Evolutionary conservation across 2,329 filamentous ascomycete species (phyloP), one percentile per base, ranked within the genome.

Genomic region (Pestalotiopsis sp.): DNA sequence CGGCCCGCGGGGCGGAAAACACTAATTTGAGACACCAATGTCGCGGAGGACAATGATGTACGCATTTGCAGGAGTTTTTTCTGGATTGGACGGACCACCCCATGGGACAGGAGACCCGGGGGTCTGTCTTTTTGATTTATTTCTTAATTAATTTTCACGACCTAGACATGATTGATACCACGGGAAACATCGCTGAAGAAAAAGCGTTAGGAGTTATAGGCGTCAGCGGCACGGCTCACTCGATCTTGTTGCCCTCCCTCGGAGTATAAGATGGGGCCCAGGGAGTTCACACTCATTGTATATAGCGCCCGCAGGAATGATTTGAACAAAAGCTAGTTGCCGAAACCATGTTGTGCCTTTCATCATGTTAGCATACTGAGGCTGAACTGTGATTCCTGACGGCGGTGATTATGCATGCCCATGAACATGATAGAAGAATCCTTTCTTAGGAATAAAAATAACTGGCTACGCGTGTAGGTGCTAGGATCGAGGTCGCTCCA

Each of bases 151-250:
- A 23, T n/a, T 36, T 41, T 36, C 27, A 59, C 14, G 25, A 31
- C 23, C n/a, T 31, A 36, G 17, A 52, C 6, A 52, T 17, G 59
- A 36, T 38, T 61, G 61, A 64, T 64, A 64, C 61, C 61, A 64
- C 49, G 39, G 61, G 61, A 13, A 23, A 25, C n/a, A 31, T 31
- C 27, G 27, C 31, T n/a, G 7, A n/a, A n/a, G 45, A 27, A 36
- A 64, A 45, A 64, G 61, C 61, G 61, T 64, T 52, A 31, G 61
- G 61, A 64, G 61, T 64, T 60, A n/a, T 64, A 25, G 61, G 41
- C n/a, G 38, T 64, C 49, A 27, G 17, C 14, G 38, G n/a, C 27
- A 31, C 27, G 27, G 27, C 27, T 31, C 27, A 31, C 6, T 36
- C 14, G 7, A 17, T 59, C 57, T 23, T 23, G 17, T 27, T 7